phyloP scores from a whole-genome alignment of 78 protist genomes.

The Cyanophora paradoxa region DNA sequence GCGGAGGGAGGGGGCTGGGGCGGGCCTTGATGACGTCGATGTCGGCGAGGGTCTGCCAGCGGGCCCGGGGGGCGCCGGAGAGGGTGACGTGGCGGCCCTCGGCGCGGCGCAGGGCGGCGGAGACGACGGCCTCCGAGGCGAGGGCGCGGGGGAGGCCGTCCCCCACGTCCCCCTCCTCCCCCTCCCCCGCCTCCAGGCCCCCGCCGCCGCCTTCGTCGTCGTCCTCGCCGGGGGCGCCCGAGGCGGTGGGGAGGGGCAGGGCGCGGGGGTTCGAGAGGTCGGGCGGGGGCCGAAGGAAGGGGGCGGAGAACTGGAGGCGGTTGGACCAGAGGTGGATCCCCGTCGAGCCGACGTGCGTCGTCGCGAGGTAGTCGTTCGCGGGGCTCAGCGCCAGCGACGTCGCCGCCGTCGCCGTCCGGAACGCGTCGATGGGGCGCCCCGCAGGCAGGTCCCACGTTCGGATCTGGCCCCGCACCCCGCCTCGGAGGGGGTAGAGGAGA shows the following conservation, averaged over 20 bases:
- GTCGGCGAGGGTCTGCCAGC: constrained; percentile 48
- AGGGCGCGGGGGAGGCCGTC: too few relatives aligned
- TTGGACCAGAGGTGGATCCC: constrained; percentile 51
- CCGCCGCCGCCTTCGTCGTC: constrained; percentile 2
- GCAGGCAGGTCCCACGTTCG: constrained; percentile 40
- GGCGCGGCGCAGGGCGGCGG: background rate
- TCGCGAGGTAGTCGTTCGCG: constrained; percentile 24
- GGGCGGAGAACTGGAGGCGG: constrained; percentile 32
- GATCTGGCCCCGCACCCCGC: background rate
- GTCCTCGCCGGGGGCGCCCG: background rate
- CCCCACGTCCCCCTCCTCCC: background rate
- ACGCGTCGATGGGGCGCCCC: constrained; percentile 31
- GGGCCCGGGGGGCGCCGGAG: constrained; percentile 19
- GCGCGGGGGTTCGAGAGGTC: background rate
- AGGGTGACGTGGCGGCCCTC: constrained; percentile 24
- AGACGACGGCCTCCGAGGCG: too few relatives aligned
- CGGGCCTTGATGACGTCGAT: constrained; percentile 36
- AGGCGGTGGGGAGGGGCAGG: background rate
- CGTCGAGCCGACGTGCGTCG: constrained; percentile 33
- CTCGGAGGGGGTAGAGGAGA: background rate
- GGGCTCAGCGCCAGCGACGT: constrained; percentile 7
- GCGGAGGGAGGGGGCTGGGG: background rate
- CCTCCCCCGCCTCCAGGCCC: constrained; percentile 7
- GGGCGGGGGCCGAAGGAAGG: background rate
- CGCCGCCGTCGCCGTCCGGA: constrained; percentile 17